Base-by-base conservation (phyloP, 805 yeast species). In the Teunomyces atbi region DNA sequence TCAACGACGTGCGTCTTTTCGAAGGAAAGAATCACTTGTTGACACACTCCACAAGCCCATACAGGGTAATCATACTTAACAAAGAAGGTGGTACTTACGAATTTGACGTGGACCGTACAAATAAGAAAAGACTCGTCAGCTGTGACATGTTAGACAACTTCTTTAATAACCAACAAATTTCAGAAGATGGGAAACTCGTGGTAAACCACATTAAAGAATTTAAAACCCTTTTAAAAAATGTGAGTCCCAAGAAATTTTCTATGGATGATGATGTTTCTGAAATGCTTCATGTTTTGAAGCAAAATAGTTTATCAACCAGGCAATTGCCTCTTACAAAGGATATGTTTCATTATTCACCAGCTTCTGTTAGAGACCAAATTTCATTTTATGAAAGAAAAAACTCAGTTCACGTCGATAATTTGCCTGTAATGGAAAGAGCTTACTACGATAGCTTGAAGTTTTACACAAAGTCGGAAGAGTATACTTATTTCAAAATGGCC, bases 401-500 rank as follows among this genome's bases (percentile, higher is more conserved):
- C 44, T 20, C 38, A 16, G 18, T 34, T 48, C 45, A 50, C 50
- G n/a, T 44, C 42, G 32, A 48, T 35, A 54, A 58, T 26, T 44
- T 60, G n/a, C 46, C 57, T 3, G 37, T 43, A 5, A 58, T 59
- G 27, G 62, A 60, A 33, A 38, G 57, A 16, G 50, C 55, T 4
- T 75, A 76, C 53, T 55, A 62, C 34, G 54, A 66, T 4, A 61
- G 72, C 43, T 58, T 76, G 42, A 49, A 61, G 42, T 56, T 55
- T 46, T 70, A 77, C 1, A 50, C 58, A 6, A 44, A 49, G 15
- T 55, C 58, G 6, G 61, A 57, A 6, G 68, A 69, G 1, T 62
- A 64, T 6, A 74, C 78, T 48, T 74, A 75, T 55, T 76, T 69
- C 58, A 60, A 62, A 42, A 62, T 61, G 64, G 65, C 71, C 3